Evolutionary conservation across 805 yeast genomes (phyloP).

Genomic region (Cyberlindnera americana): DNA sequence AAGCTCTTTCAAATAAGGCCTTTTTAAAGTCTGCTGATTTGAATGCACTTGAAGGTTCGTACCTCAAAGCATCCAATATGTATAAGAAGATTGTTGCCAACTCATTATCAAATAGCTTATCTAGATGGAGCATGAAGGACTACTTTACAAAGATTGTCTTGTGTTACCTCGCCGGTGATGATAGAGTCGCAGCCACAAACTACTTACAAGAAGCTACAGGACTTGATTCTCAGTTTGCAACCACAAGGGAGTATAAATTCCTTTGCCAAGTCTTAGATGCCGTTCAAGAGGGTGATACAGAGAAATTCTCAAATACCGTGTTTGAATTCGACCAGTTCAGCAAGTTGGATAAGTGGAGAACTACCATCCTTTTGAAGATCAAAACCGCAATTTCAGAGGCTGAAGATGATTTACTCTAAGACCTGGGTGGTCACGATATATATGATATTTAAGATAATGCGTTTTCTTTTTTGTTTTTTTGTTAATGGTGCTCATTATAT

Average conservation of each 20-base stretch:
- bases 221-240: constrained; percentile 73
- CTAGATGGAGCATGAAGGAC: constrained; percentile 91
- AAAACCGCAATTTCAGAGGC: constrained; percentile 69
- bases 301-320: constrained; percentile 67
- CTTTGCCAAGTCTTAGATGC: constrained; percentile 65
- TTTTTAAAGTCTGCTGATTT: constrained; percentile 87
- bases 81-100: constrained; percentile 78
- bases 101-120: constrained; percentile 66
- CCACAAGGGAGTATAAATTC: constrained; percentile 73
- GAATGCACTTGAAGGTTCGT: constrained; percentile 71
- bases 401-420: constrained; percentile 56
- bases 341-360: constrained; percentile 88
- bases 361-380: constrained; percentile 75
- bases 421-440: neutral
- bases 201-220: constrained; percentile 57
- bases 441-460: too few relatives aligned
- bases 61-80: constrained; percentile 66
- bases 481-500: too few relatives aligned
- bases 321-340: constrained; percentile 83
- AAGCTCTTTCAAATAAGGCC: constrained; percentile 85
- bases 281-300: constrained; percentile 77
- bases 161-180: constrained; percentile 81
- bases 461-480: too few relatives aligned
- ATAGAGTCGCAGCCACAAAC: constrained; percentile 79
- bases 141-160: constrained; percentile 81